These are phyloP conservation scores for Phellinidium pouzarii DNA, from an alignment of 1,284 basidiomycete genomes.

Conservation along the genomic window DNA sequence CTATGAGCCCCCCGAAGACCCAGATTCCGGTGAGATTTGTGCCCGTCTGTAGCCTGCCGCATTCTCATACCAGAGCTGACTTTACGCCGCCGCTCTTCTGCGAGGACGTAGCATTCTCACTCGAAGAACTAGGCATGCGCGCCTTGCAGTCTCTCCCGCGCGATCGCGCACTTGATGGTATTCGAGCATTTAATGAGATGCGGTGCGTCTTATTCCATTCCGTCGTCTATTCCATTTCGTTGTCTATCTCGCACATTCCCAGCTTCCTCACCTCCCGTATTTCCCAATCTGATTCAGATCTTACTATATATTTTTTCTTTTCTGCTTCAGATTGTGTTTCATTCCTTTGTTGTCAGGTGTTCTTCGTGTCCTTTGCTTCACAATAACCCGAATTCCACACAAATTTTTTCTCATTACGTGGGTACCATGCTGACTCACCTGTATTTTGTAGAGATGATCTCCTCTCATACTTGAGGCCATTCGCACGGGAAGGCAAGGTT, in stretches of 20 bases:
- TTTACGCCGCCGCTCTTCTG: background rate
- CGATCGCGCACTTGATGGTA: constrained; percentile 71
- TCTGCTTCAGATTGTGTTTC: too few species aligned
- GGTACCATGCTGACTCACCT: too few species aligned
- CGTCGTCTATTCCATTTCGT: background rate
- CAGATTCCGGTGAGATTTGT: constrained; percentile 55
- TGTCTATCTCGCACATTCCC: constrained; percentile 1
- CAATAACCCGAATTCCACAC: background rate
- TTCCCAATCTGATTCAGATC: too few species aligned
- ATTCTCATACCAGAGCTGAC: background rate
- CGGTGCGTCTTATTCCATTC: constrained; percentile 36
- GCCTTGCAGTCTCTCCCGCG: constrained; percentile 64
- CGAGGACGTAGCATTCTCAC: constrained; percentile 45
- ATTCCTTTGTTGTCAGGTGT: constrained; percentile 11
- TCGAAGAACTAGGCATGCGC: constrained; percentile 75
- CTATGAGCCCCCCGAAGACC: constrained; percentile 75
- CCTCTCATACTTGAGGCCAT: constrained; percentile 55
- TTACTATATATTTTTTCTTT: too few species aligned
- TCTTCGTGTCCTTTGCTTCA: background rate
- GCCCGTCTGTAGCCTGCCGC: background rate
- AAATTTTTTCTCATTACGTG: too few species aligned
- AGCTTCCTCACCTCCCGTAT: constrained; percentile 4
- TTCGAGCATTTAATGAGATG: constrained; percentile 74
- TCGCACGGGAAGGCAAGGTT: constrained; percentile 70
- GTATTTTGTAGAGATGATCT: constrained; percentile 47